Evolutionary conservation across 169 alveolate genomes (phyloP).

Genomic region (Cyclospora cayetanensis): DNA sequence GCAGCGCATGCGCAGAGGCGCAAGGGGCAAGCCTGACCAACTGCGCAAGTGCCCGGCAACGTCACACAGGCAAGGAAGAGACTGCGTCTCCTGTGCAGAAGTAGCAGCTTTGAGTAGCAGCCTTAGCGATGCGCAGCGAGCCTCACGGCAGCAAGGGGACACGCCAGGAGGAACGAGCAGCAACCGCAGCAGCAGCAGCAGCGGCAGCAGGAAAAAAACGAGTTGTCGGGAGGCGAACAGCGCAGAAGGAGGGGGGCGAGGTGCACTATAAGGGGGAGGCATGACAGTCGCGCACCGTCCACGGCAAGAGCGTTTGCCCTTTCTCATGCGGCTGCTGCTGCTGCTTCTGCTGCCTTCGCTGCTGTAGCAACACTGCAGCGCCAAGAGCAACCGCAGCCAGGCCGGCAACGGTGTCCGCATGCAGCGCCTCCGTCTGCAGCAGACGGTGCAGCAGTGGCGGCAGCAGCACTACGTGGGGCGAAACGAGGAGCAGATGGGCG

Average conservation of each 20-base stretch:
- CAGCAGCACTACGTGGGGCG: neutral
- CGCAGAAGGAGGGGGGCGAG: neutral
- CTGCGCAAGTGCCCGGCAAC: too few relatives aligned
- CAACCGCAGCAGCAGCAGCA: slow-evolving; percentile 24
- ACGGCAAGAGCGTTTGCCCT: neutral
- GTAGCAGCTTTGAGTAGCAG: too few relatives aligned
- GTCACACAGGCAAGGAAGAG: too few relatives aligned
- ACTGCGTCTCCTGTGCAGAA: too few relatives aligned
- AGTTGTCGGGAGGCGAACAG: neutral
- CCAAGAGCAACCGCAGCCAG: neutral
- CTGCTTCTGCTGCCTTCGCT: neutral
- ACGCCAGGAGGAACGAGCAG: too few relatives aligned
- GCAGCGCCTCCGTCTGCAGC: neutral
- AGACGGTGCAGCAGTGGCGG: neutral
- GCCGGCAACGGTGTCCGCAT: neutral
- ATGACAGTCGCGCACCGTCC: neutral
- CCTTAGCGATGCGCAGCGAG: too few relatives aligned
- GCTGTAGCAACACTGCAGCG: neutral
- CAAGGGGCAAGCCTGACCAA: too few relatives aligned
- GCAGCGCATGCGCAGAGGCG: too few relatives aligned
- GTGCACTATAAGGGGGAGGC: neutral
- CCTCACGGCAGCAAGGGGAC: too few relatives aligned
- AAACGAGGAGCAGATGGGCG: neutral
- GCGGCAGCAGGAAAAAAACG: neutral
- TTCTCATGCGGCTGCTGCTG: neutral